Evolutionary conservation across 1,139 yeast species (phyloP).

Genomic region (Geotrichum reessii): DNA sequence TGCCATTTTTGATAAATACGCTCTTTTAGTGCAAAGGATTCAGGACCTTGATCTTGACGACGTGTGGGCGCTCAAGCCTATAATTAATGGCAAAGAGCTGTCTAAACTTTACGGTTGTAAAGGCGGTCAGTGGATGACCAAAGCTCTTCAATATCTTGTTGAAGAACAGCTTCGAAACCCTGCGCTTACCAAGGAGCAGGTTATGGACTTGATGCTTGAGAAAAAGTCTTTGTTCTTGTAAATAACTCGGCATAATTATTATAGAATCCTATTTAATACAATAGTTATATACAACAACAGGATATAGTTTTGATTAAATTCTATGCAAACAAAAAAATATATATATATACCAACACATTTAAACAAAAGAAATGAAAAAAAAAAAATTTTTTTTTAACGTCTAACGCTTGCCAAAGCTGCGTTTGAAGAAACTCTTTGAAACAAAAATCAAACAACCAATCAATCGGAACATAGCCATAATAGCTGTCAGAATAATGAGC

Average conservation of each 20-base stretch:
- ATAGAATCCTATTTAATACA: background rate
- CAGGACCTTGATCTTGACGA: conserved; percentile 24
- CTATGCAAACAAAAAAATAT: conserved; percentile 2
- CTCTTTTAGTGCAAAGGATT: conserved; percentile 23
- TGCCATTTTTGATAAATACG: conserved; percentile 14
- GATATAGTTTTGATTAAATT: background rate
- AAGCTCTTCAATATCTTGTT: conserved; percentile 49
- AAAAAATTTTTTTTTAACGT: background rate
- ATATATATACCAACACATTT: conserved; percentile 51
- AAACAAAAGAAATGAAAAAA: conserved; percentile 30
- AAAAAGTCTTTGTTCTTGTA: conserved; percentile 11
- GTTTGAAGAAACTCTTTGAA: conserved; percentile 36
- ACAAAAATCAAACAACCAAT: conserved; percentile 62
- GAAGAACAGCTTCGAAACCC: conserved; percentile 78
- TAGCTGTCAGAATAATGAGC: conserved; percentile 74
- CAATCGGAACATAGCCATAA: conserved; percentile 68
- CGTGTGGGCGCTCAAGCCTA: conserved; percentile 35
- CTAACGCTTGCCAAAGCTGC: conserved; percentile 18
- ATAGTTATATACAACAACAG: background rate
- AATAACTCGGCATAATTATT: background rate
- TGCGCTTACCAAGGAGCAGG: conserved; percentile 45
- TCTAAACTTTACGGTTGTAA: conserved; percentile 45
- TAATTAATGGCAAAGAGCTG: conserved; percentile 55
- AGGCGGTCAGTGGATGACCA: conserved; percentile 83
- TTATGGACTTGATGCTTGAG: conserved; percentile 30